Conservation (phyloP, 192 early-diverging fungal genomes). For the Coemansia sp. region DNA sequence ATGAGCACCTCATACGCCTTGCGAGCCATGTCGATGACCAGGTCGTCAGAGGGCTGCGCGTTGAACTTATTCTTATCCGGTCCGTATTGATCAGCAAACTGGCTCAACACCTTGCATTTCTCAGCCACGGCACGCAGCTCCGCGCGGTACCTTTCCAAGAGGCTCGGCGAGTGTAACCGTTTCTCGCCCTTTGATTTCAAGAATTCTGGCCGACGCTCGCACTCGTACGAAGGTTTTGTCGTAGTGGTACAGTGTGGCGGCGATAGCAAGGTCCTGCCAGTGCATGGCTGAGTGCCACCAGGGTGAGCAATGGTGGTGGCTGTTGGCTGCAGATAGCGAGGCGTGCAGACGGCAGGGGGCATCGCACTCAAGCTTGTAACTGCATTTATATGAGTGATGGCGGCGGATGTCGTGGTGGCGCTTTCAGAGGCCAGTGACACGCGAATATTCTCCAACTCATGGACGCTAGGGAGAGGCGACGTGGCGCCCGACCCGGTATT, state of each 20-base stretch:
- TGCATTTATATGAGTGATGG: not conserved
- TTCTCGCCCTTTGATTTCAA: conserved; percentile 5
- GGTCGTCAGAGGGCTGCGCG: conserved; percentile 54
- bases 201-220: conserved; percentile 5
- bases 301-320: not conserved
- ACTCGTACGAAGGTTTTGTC: not conserved
- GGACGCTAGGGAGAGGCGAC: conserved; percentile 16
- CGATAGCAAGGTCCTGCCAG: not conserved
- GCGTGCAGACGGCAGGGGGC: not conserved
- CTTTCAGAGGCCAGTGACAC: conserved; percentile 9
- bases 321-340: not conserved
- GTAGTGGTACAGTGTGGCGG: conserved; percentile 2
- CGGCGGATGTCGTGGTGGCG: not conserved
- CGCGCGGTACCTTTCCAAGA: conserved; percentile 43
- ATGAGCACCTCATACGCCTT: conserved; percentile 55
- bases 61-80: conserved; percentile 51
- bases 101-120: conserved; percentile 51
- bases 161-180: conserved; percentile 14
- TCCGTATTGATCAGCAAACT: conserved; percentile 53
- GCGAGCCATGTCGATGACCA: conserved; percentile 57
- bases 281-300: conserved; percentile 3
- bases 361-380: not conserved
- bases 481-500: not conserved
- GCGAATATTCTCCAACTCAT: conserved; percentile 33
- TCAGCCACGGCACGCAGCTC: conserved; percentile 51